A percentile compares a stretch with the other conserved stretches of the same genome.
phyloP scores from a whole-genome alignment of 371 early-diverging fungal genomes.

The Rhizopus stolonifer region DNA sequence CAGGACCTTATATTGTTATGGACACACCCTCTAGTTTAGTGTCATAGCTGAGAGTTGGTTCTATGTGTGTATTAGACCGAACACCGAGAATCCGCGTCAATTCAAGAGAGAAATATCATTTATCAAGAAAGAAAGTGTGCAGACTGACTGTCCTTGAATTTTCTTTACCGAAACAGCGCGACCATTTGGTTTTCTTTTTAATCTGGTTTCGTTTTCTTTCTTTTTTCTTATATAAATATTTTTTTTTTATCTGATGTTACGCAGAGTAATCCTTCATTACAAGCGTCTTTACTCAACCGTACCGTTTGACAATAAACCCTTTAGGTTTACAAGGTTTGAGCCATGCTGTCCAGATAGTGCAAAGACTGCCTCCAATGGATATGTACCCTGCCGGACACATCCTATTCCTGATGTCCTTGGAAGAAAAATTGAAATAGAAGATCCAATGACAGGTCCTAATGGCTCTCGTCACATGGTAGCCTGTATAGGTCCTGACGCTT shows the following conservation, averaged over 20 bases:
- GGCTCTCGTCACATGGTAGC: slow-evolving; percentile 39
- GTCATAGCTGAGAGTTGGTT: too few relatives aligned
- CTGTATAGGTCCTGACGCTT: slow-evolving; percentile 39
- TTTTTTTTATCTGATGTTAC: neutral
- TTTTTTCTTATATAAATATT: neutral
- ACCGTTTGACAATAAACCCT: slow-evolving; percentile 42
- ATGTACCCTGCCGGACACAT: slow-evolving; percentile 41
- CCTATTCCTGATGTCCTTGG: slow-evolving; percentile 46
- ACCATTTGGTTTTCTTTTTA: neutral
- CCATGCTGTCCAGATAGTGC: slow-evolving; percentile 44
- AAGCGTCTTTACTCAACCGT: slow-evolving; percentile 17
- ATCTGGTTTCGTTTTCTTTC: neutral
- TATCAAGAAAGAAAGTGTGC: too few relatives aligned
- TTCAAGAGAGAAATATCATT: too few relatives aligned
- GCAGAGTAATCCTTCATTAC: neutral
- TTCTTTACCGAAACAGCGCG: slow-evolving; percentile 6
- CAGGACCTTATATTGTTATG: too few relatives aligned
- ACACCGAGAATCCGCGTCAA: too few relatives aligned
- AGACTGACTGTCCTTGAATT: neutral
- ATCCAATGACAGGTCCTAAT: slow-evolving; percentile 18
- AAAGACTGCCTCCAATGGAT: slow-evolving; percentile 29
- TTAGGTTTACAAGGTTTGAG: slow-evolving; percentile 43
- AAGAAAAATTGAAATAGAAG: slow-evolving; percentile 39
- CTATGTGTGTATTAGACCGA: too few relatives aligned
- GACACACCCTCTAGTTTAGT: too few relatives aligned